Percentiles rank a stretch among this genome's conserved stretches.
phyloP scores from a whole-genome alignment of 805 yeast species.

The Nakazawaea populi region DNA sequence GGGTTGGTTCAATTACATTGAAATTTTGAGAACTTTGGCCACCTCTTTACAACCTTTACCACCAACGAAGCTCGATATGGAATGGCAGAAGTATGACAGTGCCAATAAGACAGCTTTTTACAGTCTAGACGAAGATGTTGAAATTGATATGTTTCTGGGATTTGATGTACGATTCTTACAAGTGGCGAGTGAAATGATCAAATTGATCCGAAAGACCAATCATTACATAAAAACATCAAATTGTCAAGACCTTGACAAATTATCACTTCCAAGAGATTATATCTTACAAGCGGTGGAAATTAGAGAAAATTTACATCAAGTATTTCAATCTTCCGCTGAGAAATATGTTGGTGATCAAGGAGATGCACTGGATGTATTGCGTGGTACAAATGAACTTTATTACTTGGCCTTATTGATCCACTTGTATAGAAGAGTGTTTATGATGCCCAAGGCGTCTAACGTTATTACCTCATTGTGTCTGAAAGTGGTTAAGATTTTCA shows the following conservation, averaged over 20 bases:
- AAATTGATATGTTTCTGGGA: slow-evolving; percentile 60
- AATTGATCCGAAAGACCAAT: slow-evolving; percentile 29
- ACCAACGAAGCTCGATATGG: background rate
- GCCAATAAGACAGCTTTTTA: slow-evolving; percentile 13
- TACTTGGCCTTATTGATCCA: slow-evolving; percentile 50
- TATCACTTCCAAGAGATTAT: slow-evolving; percentile 16
- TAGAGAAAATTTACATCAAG: slow-evolving; percentile 22
- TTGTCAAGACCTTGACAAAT: slow-evolving; percentile 9
- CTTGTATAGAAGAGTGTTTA: slow-evolving; percentile 49
- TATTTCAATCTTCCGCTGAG: slow-evolving; percentile 16
- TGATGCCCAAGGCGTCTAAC: slow-evolving; percentile 36
- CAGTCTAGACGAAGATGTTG: slow-evolving; percentile 20
- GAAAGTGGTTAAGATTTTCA: slow-evolving; percentile 31
- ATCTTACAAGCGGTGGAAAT: slow-evolving; percentile 35
- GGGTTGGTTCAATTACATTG: slow-evolving; percentile 67
- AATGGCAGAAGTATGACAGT: slow-evolving; percentile 14
- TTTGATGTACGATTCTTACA: slow-evolving; percentile 61
- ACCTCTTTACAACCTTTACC: slow-evolving; percentile 33
- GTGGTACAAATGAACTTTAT: slow-evolving; percentile 47
- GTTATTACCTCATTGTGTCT: slow-evolving; percentile 42
- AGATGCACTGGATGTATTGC: slow-evolving; percentile 21
- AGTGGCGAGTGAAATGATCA: slow-evolving; percentile 43
- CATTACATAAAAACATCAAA: background rate
- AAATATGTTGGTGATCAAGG: slow-evolving; percentile 2
- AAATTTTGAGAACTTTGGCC: slow-evolving; percentile 57